These are phyloP conservation scores for Chrysanthemum makinoi DNA, from an alignment of 129 eudicot genomes.

Conservation along the genomic window DNA sequence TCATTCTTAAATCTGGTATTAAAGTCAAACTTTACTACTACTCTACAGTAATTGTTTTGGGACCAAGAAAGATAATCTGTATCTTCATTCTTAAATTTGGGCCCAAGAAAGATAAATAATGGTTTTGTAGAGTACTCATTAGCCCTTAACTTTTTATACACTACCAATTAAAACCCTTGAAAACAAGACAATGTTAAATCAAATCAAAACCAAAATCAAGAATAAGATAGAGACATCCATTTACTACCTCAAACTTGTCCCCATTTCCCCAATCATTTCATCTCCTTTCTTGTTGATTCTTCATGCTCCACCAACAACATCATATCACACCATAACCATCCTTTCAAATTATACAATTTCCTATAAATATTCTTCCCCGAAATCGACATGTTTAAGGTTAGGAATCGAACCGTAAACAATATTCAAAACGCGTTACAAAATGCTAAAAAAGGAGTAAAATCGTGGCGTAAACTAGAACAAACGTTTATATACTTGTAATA, in stretches of 20 bases:
- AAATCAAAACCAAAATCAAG: slow-evolving; percentile 25
- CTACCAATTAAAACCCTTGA: slow-evolving; percentile 21
- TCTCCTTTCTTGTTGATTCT: slow-evolving; percentile 28
- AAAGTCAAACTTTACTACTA: no score
- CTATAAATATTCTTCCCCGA: slow-evolving; percentile 6
- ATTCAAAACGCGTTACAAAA: not conserved
- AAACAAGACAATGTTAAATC: slow-evolving; percentile 23
- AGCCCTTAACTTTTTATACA: slow-evolving; percentile 13
- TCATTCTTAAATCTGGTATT: no score
- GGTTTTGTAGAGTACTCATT: not conserved
- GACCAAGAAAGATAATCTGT: not conserved
- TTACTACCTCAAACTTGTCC: slow-evolving; percentile 33
- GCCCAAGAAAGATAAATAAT: not conserved
- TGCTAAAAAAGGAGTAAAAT: slow-evolving; percentile 18
- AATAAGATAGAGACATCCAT: slow-evolving; percentile 26
- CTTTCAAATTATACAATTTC: slow-evolving; percentile 11
- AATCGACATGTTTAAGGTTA: slow-evolving; percentile 16
- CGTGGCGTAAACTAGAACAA: slow-evolving; percentile 9
- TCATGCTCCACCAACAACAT: slow-evolving; percentile 36
- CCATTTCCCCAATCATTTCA: slow-evolving; percentile 37
- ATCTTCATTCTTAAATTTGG: no score
- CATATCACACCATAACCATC: slow-evolving; percentile 22
- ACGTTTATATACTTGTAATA: slow-evolving; percentile 30
- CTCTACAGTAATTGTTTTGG: no score
- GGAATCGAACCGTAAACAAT: no score